A percentile compares a stretch with the other conserved stretches of the same genome.
Evolutionary conservation across 208 protist genomes (phyloP).

Genomic region (Leishmania lainsoni): DNA sequence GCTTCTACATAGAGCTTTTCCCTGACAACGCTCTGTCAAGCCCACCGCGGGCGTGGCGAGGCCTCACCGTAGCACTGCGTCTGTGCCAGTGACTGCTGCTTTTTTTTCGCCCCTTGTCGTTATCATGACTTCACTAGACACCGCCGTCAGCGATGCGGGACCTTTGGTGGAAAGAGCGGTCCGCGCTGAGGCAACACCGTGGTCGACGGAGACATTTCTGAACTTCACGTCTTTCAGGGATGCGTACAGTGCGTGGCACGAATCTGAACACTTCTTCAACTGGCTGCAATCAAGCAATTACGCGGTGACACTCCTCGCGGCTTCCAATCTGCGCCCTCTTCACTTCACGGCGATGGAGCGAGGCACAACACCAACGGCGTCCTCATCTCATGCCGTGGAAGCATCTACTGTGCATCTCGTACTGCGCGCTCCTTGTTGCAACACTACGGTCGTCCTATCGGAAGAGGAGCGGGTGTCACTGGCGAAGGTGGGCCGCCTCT

Average conservation of each 20-base stretch:
- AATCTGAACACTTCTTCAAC: slow-evolving; percentile 7
- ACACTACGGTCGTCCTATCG: neutral
- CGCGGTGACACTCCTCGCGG: slow-evolving; percentile 38
- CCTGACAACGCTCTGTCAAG: too few species aligned
- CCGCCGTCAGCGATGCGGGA: neutral
- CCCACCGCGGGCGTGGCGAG: neutral
- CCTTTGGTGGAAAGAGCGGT: neutral
- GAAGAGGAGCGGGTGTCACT: slow-evolving; percentile 33
- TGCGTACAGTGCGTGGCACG: slow-evolving; percentile 28
- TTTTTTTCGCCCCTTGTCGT: neutral
- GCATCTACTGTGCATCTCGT: slow-evolving; percentile 12
- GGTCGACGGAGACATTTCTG: slow-evolving; percentile 7
- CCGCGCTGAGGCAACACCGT: neutral
- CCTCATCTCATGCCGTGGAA: neutral
- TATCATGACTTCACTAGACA: neutral
- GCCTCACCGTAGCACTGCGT: neutral
- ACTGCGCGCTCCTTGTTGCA: slow-evolving; percentile 36
- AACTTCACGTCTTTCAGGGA: slow-evolving; percentile 18
- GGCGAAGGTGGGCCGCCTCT: slow-evolving; percentile 5
- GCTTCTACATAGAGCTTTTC: neutral
- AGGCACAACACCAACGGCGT: too few species aligned
- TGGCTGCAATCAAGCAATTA: slow-evolving; percentile 42
- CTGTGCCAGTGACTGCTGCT: neutral
- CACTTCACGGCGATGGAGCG: neutral
- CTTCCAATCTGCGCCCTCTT: slow-evolving; percentile 42